These are phyloP conservation scores for Diplotaxis tenuifolia DNA, from an alignment of 345 rosid species.

Conservation along the genomic window DNA sequence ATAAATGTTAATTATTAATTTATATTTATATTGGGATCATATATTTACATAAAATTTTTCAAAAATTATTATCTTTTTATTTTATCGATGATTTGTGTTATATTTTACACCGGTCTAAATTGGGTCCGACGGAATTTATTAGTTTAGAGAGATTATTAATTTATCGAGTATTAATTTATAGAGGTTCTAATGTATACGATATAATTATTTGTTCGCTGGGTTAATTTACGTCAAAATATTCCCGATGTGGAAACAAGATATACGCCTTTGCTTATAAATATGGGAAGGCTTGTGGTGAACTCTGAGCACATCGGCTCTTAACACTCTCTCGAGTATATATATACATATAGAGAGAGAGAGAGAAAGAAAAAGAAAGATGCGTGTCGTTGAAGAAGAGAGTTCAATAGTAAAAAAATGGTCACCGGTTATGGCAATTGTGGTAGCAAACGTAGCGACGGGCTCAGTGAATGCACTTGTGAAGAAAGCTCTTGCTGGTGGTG, in stretches of 20 bases:
- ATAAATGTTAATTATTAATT: too few species aligned
- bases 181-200: too few species aligned
- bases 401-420: slow-evolving; percentile 40
- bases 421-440: slow-evolving; percentile 49
- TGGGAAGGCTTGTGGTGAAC: slow-evolving; percentile 4
- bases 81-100: too few species aligned
- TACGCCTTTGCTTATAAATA: slow-evolving; percentile 1
- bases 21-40: too few species aligned
- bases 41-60: too few species aligned
- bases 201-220: too few species aligned
- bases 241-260: too few species aligned
- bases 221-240: slow-evolving; percentile 15
- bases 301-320: slow-evolving; percentile 23
- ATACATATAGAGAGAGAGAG: background rate
- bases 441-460: slow-evolving; percentile 51
- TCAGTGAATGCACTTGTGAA: slow-evolving; percentile 59
- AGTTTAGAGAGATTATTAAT: too few species aligned
- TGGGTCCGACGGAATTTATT: too few species aligned
- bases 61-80: too few species aligned
- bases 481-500: slow-evolving; percentile 59
- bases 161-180: too few species aligned
- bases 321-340: slow-evolving; percentile 10
- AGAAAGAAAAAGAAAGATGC: slow-evolving; percentile 10
- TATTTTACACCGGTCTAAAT: too few species aligned
- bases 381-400: background rate